Conservation (phyloP, 495 filamentous ascomycete genomes). For the Geopyxis carbonaria region DNA sequence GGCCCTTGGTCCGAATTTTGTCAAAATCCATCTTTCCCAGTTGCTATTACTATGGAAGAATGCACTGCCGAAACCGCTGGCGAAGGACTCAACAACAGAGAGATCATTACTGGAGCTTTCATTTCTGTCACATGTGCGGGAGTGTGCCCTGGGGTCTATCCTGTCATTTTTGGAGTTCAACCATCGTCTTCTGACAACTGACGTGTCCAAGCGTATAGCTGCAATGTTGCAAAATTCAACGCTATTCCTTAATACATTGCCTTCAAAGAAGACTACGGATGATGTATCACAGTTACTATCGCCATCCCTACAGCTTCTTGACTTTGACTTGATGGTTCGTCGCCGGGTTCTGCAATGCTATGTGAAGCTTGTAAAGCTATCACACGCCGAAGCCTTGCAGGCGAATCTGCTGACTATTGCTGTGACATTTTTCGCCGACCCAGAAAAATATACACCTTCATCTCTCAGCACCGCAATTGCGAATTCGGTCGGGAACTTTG, state of each 20-base stretch:
- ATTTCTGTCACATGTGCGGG: constrained; percentile 84
- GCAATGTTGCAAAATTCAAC: constrained; percentile 92
- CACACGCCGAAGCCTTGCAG: constrained; percentile 70
- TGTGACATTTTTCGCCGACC: constrained; percentile 80
- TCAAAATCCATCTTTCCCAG: constrained; percentile 95
- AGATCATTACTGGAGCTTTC: constrained; percentile 71
- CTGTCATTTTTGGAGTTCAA: constrained; percentile 90
- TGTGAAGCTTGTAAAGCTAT: constrained; percentile 71
- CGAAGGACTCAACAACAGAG: constrained; percentile 71
- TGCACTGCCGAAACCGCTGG: constrained; percentile 80
- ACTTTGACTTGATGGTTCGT: constrained; percentile 84
- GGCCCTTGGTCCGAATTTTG: constrained; percentile 92
- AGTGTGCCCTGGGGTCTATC: constrained; percentile 84
- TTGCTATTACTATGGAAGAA: constrained; percentile 96
- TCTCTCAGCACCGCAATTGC: constrained; percentile 86
- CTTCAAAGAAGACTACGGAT: constrained; percentile 69
- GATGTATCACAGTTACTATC: constrained; percentile 73
- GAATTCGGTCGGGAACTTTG: constrained; percentile 74
- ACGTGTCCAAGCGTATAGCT: constrained; percentile 85
- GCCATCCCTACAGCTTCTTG: constrained; percentile 74
- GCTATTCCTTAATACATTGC: constrained; percentile 66
- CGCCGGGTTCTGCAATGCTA: constrained; percentile 89
- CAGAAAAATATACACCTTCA: constrained; percentile 67
- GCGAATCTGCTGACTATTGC: constrained; percentile 88
- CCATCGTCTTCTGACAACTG: constrained; percentile 72